Evolutionary conservation across 2,329 filamentous ascomycete genomes (phyloP), one percentile per base, ranked within the genome.

Genomic region (Epichloe sibirici): DNA sequence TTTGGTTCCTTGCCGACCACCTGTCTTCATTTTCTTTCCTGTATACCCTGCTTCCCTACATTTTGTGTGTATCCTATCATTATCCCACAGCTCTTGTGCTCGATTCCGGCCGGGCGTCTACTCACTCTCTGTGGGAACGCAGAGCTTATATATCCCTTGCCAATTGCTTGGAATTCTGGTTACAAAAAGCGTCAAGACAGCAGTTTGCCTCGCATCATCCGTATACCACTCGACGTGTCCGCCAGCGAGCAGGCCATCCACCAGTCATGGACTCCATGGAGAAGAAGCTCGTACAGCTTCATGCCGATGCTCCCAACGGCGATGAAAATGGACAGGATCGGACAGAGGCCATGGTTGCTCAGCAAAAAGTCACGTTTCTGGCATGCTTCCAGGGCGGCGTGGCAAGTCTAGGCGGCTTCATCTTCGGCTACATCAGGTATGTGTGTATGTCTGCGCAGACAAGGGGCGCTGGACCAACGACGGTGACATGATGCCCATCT

Each of bases 341-440:
- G 35, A 48, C 35, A n/a, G 43, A 52, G 5, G 23, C 37, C 12
- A n/a, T 40, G 11, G 37, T 54, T 15, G 38, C 44, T 9, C 25
- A 57, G 43, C 50, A 69, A 46, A 64, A 58, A 28, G 51, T 71
- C 39, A 75, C 72, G 38, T 54, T 69, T 38, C 53, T 71, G 9
- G 73, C 75, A n/a, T 63, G 70, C 57, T 67, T 75, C 52, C 67
- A 80, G 35, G 77, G 76, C 35, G 59, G 69, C 3, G 70, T 78
- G 39, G 75, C 76, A 54, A 78, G 74, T 55, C 72, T 79, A 51
- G 76, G 77, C 57, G 73, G 78, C 50, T 74, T 81, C 67, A 76
- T 80, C 61, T 80, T 80, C 56, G 78, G 78, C 6, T 78, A 79
- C 66, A 67, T 75, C 62, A 73, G 74, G 76, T 78, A 68, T 40